Base-by-base conservation (phyloP, 768 basidiomycete species). In the Agrocybe praecox region DNA sequence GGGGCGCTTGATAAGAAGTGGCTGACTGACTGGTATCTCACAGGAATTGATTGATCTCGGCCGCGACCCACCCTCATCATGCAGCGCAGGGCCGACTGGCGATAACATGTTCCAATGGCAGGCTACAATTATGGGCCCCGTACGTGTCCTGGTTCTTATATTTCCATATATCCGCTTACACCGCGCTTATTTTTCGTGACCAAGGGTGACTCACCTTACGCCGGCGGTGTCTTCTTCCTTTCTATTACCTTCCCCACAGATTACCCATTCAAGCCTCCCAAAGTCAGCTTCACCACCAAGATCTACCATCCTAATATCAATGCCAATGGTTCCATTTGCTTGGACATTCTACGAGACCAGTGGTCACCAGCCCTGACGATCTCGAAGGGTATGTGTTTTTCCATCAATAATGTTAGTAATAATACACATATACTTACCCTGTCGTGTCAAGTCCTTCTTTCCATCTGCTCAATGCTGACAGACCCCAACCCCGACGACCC, bases 271-370 rank as follows among this genome's bases (percentile, higher is more conserved):
- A 98, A 98, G 79, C 97, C 97, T 43, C 97, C 97, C 76, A 99
- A 99, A 85, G 94, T 99, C 78, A 90, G 90, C 80, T 99, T 99
- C 76, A 96, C 94, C 64, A 98, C 97, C 70, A 98, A 97, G 91
- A 98, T 98, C 67, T 98, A 98, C 75, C 96, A 98, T 76, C 96
- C 96, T 33, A 98, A 98, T 83, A 98, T 99, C 94, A 99, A 99
- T 73, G 93, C 96, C 65, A 99, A 99, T 69, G 97, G 97, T 42
- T 96, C 94, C 62, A 98, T 99, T 75, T 99, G 96, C 75, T 79
- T 99, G 66, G 97, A 99, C 75, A 99, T 99, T 70, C 79, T 99
- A 71, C 84, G 96, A 75, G 97, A 99, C 74, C 97, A 98, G 72
- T 99, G 97, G 97, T 95, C 92, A 60, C 97, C 97, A 48, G 97